Conservation (phyloP, 306 rosid genomes). For the Hippophae rhamnoides region DNA sequence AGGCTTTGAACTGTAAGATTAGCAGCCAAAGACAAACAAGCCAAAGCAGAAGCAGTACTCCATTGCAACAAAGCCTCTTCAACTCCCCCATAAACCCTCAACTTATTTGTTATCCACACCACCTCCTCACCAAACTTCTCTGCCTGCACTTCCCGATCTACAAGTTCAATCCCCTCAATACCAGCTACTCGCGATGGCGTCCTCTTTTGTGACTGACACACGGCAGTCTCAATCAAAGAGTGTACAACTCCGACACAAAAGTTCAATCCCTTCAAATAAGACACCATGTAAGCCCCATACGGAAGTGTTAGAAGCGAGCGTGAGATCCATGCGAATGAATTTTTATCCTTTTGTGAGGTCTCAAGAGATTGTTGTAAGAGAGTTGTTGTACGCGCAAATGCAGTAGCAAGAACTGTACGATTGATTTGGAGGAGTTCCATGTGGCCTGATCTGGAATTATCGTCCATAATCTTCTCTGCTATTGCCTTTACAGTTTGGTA, state of each 20-base stretch:
- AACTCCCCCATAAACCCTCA: slow-evolving; percentile 26
- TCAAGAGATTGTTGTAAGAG: slow-evolving; percentile 14
- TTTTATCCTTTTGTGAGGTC: neutral
- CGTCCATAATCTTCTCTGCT: slow-evolving; percentile 34
- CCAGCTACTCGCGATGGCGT: neutral
- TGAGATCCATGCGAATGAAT: slow-evolving; percentile 13
- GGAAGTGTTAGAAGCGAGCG: slow-evolving; percentile 23
- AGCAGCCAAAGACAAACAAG: slow-evolving; percentile 22
- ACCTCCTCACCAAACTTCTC: slow-evolving; percentile 36
- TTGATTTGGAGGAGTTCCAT: slow-evolving; percentile 22
- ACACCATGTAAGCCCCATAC: slow-evolving; percentile 18
- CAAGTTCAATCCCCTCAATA: neutral
- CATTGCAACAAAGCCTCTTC: slow-evolving; percentile 33
- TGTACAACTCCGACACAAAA: slow-evolving; percentile 15
- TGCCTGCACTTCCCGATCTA: slow-evolving; percentile 14
- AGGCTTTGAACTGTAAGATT: slow-evolving; percentile 25
- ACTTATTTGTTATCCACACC: slow-evolving; percentile 25
- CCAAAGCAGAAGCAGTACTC: slow-evolving; percentile 29
- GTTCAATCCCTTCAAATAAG: slow-evolving; percentile 19
- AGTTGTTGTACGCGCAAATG: slow-evolving; percentile 25
- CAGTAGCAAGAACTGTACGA: slow-evolving; percentile 22
- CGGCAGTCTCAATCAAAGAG: slow-evolving; percentile 9
- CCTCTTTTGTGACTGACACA: slow-evolving; percentile 1
- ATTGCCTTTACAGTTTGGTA: slow-evolving; percentile 37
- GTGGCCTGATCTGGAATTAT: slow-evolving; percentile 23